A percentile compares a stretch with the other conserved stretches of the same genome.
Conservation (phyloP, 495 filamentous ascomycete species). For the Penicillium robsamsonii region DNA sequence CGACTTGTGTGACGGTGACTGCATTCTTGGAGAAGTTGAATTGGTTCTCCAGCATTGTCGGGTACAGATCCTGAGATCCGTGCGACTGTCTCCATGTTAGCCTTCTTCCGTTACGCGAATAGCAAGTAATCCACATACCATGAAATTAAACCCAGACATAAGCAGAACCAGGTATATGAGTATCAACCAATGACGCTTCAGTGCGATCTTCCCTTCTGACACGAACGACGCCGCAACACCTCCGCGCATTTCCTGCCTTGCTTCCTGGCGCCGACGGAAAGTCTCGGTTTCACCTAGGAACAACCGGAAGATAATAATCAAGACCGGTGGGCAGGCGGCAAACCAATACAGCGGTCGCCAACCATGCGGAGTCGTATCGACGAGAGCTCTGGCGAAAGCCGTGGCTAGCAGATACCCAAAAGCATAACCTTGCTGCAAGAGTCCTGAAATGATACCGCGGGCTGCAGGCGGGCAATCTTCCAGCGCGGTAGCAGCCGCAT, state of each 20-base stretch:
- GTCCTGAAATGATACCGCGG: slow-evolving; percentile 73
- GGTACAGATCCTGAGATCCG: slow-evolving; percentile 89
- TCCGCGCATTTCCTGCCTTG: slow-evolving; percentile 49
- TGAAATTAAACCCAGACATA: slow-evolving; percentile 91
- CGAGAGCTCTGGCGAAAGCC: slow-evolving; percentile 70
- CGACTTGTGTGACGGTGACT: slow-evolving; percentile 80
- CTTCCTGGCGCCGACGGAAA: slow-evolving; percentile 59
- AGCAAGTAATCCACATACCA: slow-evolving; percentile 46
- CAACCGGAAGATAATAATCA: slow-evolving; percentile 77
- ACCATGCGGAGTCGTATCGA: slow-evolving; percentile 67
- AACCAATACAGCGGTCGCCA: slow-evolving; percentile 91
- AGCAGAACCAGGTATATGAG: slow-evolving; percentile 77
- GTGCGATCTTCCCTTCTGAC: slow-evolving; percentile 69
- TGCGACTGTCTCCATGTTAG: slow-evolving; percentile 51
- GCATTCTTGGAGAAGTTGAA: slow-evolving; percentile 67
- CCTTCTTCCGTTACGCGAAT: not conserved
- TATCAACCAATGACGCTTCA: slow-evolving; percentile 76
- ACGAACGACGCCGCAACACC: slow-evolving; percentile 62
- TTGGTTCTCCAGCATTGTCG: slow-evolving; percentile 77
- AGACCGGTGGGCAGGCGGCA: slow-evolving; percentile 71
- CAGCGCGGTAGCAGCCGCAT: slow-evolving; percentile 80
- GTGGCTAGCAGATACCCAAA: slow-evolving; percentile 83
- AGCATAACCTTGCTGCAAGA: slow-evolving; percentile 86
- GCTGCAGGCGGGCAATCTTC: slow-evolving; percentile 77
- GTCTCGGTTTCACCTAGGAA: slow-evolving; percentile 73